Evolutionary conservation across 495 filamentous ascomycete genomes (phyloP).

Genomic region (Monascus purpureus): DNA sequence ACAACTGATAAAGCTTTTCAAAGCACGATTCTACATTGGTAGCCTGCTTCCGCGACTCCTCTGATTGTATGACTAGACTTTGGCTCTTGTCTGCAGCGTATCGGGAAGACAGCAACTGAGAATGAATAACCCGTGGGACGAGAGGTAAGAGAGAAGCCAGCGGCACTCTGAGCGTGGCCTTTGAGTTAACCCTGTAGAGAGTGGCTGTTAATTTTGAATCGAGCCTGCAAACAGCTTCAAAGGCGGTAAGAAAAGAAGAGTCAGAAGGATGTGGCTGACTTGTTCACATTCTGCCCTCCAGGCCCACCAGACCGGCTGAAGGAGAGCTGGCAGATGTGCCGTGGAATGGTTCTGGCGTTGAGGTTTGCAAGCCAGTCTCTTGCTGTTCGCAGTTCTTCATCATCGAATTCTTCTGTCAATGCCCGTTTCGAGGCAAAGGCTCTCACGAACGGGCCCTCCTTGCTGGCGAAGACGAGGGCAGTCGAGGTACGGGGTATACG

Average conservation of each 20-base stretch:
- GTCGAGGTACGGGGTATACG: conserved; percentile 1
- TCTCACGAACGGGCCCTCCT: conserved; percentile 4
- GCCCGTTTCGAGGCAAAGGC: conserved; percentile 10
- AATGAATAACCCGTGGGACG: conserved; percentile 57
- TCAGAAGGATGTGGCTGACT: conserved; percentile 40
- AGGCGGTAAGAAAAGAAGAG: not conserved
- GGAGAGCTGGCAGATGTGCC: conserved; percentile 45
- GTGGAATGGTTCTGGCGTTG: conserved; percentile 47
- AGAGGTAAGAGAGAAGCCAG: conserved; percentile 40
- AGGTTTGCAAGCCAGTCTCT: conserved; percentile 64
- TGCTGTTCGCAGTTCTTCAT: conserved; percentile 51
- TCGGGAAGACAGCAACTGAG: conserved; percentile 45
- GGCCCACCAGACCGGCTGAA: conserved; percentile 85
- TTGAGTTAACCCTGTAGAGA: conserved; percentile 65
- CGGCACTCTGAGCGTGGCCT: conserved; percentile 64
- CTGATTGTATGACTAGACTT: conserved; percentile 52
- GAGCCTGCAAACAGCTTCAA: not conserved
- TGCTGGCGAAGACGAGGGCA: not conserved
- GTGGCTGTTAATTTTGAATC: not conserved
- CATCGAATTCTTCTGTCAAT: conserved; percentile 10
- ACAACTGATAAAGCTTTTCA: conserved; percentile 42
- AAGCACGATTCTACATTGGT: conserved; percentile 54
- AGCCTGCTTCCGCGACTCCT: conserved; percentile 48
- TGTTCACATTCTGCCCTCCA: conserved; percentile 94
- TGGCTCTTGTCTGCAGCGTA: conserved; percentile 55